These are phyloP conservation scores for Tricholoma matsutake DNA, from an alignment of 768 basidiomycete species.

Conservation along the genomic window DNA sequence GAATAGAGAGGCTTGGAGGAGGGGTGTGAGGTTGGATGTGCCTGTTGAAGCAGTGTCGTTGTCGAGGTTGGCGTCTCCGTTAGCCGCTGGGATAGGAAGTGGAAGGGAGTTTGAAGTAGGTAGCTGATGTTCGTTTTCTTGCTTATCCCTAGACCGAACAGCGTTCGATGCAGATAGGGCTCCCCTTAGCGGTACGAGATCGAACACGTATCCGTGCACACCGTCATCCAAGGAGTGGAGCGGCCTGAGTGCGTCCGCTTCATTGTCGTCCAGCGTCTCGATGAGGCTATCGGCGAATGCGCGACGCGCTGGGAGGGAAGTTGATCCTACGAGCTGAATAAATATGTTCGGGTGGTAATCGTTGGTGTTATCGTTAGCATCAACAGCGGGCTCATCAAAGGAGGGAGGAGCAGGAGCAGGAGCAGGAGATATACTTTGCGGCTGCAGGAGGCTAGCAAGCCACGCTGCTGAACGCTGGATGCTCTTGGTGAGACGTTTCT, in stretches of 20 bases:
- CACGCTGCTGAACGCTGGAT: constrained; percentile 67
- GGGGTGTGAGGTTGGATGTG: constrained; percentile 16
- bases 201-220: constrained; percentile 66
- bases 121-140: neutral
- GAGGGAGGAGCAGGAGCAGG: no score
- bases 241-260: constrained; percentile 49
- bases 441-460: constrained; percentile 53
- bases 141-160: neutral
- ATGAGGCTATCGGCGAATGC: constrained; percentile 59
- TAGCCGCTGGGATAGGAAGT: neutral
- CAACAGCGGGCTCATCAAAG: constrained; percentile 38
- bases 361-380: neutral
- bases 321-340: constrained; percentile 67
- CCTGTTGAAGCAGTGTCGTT: neutral
- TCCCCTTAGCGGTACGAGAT: constrained; percentile 50
- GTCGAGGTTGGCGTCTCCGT: constrained; percentile 6
- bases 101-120: neutral
- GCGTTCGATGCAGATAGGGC: constrained; percentile 24
- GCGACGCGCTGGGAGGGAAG: constrained; percentile 51
- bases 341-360: constrained; percentile 26
- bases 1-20: constrained; percentile 60
- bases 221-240: constrained; percentile 63
- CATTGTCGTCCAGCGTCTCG: constrained; percentile 54
- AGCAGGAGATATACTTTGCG: constrained; percentile 12
- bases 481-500: constrained; percentile 75